These are phyloP conservation scores for Nigrospora sphaerica DNA, from an alignment of 2,329 filamentous ascomycete genomes.

Conservation along the genomic window DNA sequence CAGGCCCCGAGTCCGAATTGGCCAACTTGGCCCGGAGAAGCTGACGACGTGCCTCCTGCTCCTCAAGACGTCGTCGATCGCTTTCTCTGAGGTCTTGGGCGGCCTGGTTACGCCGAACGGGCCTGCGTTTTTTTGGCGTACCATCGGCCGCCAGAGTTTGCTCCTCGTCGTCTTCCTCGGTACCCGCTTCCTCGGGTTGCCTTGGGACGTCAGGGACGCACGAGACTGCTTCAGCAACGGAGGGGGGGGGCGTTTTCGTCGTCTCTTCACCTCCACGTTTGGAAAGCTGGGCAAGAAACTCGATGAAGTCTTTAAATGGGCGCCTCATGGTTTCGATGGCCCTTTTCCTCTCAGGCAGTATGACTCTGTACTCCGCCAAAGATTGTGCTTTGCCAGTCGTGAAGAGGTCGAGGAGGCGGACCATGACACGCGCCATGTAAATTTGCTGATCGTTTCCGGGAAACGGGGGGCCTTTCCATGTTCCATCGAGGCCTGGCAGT, in stretches of 20 bases:
- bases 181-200: neutral
- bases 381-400: neutral
- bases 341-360: neutral
- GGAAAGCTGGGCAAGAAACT: neutral
- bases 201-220: too few species aligned
- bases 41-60: conserved; percentile 45
- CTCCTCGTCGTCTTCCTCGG: conserved; percentile 12
- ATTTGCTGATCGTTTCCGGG: neutral
- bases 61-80: conserved; percentile 43
- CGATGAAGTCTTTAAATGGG: neutral
- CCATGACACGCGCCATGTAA: neutral
- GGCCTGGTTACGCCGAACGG: conserved; percentile 38
- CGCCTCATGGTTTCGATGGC: neutral
- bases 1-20: conserved; percentile 29
- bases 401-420: neutral
- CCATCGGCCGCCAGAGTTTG: conserved; percentile 11
- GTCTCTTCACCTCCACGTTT: too few species aligned
- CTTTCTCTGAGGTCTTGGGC: conserved; percentile 47
- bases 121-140: conserved; percentile 35
- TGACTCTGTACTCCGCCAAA: neutral
- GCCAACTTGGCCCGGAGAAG: conserved; percentile 37
- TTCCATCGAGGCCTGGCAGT: neutral
- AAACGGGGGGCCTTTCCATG: neutral
- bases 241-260: too few species aligned
- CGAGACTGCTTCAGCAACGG: too few species aligned